phyloP scores from a whole-genome alignment of 106 monocot genomes.

The Acorus gramineus region DNA sequence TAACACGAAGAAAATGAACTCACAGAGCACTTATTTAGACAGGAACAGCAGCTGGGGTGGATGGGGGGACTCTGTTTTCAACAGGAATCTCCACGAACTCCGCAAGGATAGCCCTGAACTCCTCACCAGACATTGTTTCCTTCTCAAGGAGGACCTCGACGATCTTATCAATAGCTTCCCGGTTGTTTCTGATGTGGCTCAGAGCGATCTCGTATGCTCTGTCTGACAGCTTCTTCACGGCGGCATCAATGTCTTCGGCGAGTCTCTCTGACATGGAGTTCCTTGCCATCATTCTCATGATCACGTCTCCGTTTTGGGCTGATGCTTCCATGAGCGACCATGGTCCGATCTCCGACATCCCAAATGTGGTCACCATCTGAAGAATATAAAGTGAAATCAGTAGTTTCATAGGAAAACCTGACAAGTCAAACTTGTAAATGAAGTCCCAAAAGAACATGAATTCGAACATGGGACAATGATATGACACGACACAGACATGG shows the following conservation, averaged over 20 bases:
- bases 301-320: conserved; percentile 63
- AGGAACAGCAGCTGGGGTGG: conserved; percentile 40
- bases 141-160: conserved; percentile 90
- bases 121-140: conserved; percentile 80
- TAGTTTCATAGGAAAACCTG: too few species aligned
- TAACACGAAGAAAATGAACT: too few species aligned
- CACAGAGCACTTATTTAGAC: conserved; percentile 6
- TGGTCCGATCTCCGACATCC: conserved; percentile 96
- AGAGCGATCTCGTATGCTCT: conserved; percentile 80
- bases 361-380: conserved; percentile 91
- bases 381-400: neutral
- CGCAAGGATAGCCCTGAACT: conserved; percentile 83
- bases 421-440: too few species aligned
- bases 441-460: too few species aligned
- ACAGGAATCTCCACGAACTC: conserved; percentile 83
- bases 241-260: conserved; percentile 83
- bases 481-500: too few species aligned
- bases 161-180: conserved; percentile 93
- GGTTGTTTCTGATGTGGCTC: conserved; percentile 79
- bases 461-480: too few species aligned
- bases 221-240: conserved; percentile 76
- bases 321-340: conserved; percentile 85
- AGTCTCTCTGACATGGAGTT: conserved; percentile 97
- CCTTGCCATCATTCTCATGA: conserved; percentile 99
- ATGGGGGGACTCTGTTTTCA: conserved; percentile 61